Base-by-base conservation (phyloP, 176 grass and related monocot species). In the Luzula sylvatica region DNA sequence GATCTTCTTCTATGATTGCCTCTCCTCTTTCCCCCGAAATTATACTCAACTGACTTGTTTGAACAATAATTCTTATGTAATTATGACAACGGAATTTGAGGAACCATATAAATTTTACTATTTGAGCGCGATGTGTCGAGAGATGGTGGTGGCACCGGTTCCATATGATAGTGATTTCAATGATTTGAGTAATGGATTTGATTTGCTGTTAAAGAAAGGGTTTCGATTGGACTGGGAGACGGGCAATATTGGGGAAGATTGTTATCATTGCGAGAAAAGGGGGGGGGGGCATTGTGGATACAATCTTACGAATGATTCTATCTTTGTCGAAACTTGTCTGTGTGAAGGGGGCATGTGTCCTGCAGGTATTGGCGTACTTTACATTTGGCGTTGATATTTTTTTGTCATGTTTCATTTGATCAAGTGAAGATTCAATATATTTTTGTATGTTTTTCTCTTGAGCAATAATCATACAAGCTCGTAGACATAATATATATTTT, bases 211-310 rank as follows among this genome's bases (percentile, higher is more conserved):
- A 11, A 63, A 26, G 0, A 4, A 5, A 8, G 80, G 80, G 23
- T 78, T 83, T 68, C 80, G 56, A 20, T 11, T 83, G 12, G 70
- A 8, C 3, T 83, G 80, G 80, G 47, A 78, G 13, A 69, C 0
- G 8, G 53, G 61, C 0, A 71, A 35, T 53, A n/a, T 35, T 4
- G 30, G 30, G 30, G 30, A n/a, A n/a, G 4, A 14, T 0, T 73
- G 63, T 2, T 15, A 0, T 1, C 7, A 22, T 0, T 83, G 80
- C 55, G 23, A 3, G 11, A 0, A 1, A 0, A 77, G 74, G 1
- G 80, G 86, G n/a, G n/a, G n/a, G 11, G 75, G 86, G 11, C 1
- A 9, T 2, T 85, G 86, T 56, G 73, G 86, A 1, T 52, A 53
- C 15, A 57, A 53, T 1, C 18, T 3, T 9, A 49, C 18, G 18